Conservation (phyloP, 192 early-diverging fungal species). For the Tieghemiomyces parasiticus region DNA sequence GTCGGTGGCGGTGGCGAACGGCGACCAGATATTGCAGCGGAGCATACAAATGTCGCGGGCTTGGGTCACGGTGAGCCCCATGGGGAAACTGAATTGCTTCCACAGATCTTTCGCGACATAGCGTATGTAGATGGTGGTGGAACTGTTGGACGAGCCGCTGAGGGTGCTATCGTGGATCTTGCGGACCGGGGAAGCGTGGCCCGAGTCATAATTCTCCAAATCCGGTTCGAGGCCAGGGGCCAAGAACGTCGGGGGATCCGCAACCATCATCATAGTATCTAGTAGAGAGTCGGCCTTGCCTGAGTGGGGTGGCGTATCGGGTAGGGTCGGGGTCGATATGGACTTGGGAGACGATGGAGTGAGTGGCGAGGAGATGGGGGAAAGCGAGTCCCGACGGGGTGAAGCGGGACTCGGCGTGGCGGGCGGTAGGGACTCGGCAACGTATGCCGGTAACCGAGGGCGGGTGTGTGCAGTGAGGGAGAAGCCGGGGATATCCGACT, state of each 20-base stretch:
- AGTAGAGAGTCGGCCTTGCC: background rate
- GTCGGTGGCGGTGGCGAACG: conserved; percentile 16
- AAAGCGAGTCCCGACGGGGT: no score
- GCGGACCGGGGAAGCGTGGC: background rate
- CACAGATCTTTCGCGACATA: conserved; percentile 35
- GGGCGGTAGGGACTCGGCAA: background rate
- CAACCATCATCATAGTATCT: no score
- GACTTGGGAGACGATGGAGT: background rate
- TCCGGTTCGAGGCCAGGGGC: background rate
- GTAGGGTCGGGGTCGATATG: background rate
- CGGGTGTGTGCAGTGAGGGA: background rate
- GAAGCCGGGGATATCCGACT: background rate
- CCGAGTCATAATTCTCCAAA: background rate
- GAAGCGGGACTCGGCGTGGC: background rate
- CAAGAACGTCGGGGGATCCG: no score
- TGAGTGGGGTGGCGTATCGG: background rate
- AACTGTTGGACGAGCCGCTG: background rate
- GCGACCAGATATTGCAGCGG: conserved; percentile 34
- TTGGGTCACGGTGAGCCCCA: conserved; percentile 31
- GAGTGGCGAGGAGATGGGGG: background rate
- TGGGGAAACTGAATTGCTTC: conserved; percentile 29
- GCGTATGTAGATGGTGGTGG: conserved; percentile 25
- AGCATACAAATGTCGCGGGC: conserved; percentile 35
- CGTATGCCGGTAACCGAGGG: background rate
- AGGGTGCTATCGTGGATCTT: background rate